Percentiles rank a stretch among this genome's conserved stretches.
Conservation (phyloP, 345 rosid species). For the Camelina laxa region DNA sequence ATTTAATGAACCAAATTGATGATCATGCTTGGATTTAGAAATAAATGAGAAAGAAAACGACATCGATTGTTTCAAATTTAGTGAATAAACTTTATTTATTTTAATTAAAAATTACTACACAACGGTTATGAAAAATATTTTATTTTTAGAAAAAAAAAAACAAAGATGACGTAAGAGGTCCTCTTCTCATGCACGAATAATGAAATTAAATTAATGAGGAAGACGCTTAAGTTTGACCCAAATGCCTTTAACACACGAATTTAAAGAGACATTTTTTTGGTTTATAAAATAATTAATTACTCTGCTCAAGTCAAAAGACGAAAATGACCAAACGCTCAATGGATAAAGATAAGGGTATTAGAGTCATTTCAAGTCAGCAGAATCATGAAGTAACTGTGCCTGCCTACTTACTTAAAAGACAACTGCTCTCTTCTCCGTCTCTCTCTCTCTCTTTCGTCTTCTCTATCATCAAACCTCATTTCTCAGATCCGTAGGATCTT, state of each 20-base stretch:
- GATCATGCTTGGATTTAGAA: not conserved
- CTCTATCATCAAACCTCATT: conserved; percentile 25
- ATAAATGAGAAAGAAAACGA: not conserved
- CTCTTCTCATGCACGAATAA: conserved; percentile 23
- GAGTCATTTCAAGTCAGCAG: not conserved
- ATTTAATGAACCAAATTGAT: not conserved
- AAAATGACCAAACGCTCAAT: conserved; percentile 12
- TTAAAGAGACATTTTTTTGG: too few relatives aligned
- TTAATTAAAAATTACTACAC: too few relatives aligned
- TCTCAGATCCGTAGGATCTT: conserved; percentile 44
- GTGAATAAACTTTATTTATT: too few relatives aligned
- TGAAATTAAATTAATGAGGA: not conserved
- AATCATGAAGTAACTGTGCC: conserved; percentile 41
- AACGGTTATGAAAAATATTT: not conserved
- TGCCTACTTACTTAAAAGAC: conserved; percentile 12
- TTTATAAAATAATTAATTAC: not conserved
- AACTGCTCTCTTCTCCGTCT: conserved; percentile 29
- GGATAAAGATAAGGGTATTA: not conserved
- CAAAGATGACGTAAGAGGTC: conserved; percentile 9
- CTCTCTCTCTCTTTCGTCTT: not conserved
- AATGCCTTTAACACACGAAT: too few relatives aligned
- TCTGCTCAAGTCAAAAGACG: not conserved
- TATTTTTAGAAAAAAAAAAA: not conserved
- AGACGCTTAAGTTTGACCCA: conserved; percentile 5
- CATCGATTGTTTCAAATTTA: not conserved